Evolutionary conservation across 2,329 filamentous ascomycete genomes (phyloP).

Genomic region (Colletotrichum coccodes): DNA sequence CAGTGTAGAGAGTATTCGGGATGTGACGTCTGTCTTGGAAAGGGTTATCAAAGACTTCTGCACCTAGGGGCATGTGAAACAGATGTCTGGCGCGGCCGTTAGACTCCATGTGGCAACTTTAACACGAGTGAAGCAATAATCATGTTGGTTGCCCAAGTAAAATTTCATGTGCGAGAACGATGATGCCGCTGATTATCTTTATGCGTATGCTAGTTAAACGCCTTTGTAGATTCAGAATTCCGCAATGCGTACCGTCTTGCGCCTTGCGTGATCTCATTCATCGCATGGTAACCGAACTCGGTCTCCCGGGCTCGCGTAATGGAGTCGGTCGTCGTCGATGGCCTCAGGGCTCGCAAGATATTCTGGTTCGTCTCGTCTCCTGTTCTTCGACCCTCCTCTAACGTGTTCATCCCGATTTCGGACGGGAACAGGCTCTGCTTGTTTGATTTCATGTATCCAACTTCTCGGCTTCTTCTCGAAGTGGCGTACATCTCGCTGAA

Average conservation of each 20-base stretch:
- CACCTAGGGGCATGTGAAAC: too few relatives aligned
- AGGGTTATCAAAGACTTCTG: conserved; percentile 44
- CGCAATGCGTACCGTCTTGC: background rate
- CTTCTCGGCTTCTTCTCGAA: background rate
- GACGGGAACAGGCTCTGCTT: background rate
- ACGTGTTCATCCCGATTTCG: background rate
- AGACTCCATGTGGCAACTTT: too few relatives aligned
- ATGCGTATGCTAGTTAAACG: background rate
- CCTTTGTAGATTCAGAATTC: background rate
- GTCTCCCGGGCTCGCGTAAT: background rate
- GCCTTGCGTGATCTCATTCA: background rate
- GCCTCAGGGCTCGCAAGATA: background rate
- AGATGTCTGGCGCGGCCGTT: too few relatives aligned
- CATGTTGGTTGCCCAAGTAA: too few relatives aligned
- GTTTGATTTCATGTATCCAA: background rate
- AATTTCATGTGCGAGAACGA: too few relatives aligned
- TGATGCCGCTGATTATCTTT: background rate
- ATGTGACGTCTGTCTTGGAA: conserved; percentile 42
- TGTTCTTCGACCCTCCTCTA: background rate
- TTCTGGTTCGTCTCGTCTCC: background rate
- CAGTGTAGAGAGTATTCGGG: conserved; percentile 51
- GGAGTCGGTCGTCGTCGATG: background rate
- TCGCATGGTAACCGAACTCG: background rate
- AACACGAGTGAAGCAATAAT: too few relatives aligned
- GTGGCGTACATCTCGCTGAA: conserved; percentile 17